A percentile compares a stretch with the other conserved stretches of the same genome.
phyloP scores from a whole-genome alignment of 805 yeast genomes.

The Naumovozyma baii region DNA sequence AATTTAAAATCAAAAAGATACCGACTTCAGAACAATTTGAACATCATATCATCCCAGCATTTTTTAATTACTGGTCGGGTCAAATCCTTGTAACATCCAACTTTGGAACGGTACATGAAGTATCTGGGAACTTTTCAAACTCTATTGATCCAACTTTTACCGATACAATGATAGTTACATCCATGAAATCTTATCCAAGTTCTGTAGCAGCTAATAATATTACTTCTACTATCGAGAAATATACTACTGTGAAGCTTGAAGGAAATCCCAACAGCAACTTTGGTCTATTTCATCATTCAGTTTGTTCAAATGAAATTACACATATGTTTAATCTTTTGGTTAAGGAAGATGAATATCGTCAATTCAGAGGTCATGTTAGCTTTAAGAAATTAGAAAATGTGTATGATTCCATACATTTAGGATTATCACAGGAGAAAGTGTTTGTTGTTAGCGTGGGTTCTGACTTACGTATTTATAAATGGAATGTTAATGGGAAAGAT shows the following conservation, averaged over 20 bases:
- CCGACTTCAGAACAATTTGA: neutral
- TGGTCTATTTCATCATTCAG: neutral
- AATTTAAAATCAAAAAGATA: neutral
- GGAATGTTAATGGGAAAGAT: neutral
- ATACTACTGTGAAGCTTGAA: neutral
- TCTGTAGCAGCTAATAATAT: neutral
- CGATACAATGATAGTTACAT: too few relatives aligned
- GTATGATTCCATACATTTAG: neutral
- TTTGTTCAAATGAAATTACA: neutral
- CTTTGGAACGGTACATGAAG: neutral
- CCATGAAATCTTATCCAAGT: neutral
- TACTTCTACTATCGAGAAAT: too few relatives aligned
- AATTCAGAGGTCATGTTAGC: neutral
- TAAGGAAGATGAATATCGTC: neutral
- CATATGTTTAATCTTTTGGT: neutral
- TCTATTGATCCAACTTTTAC: neutral
- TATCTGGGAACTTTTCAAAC: neutral
- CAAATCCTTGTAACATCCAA: neutral
- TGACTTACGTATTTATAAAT: neutral
- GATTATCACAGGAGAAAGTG: too few relatives aligned
- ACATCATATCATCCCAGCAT: neutral
- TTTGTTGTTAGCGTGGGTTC: constrained; percentile 5
- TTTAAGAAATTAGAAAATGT: neutral
- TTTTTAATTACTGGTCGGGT: neutral
- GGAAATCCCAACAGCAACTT: neutral